These are phyloP conservation scores for Flammula alnicola DNA, from an alignment of 1,284 basidiomycete genomes.

Conservation along the genomic window DNA sequence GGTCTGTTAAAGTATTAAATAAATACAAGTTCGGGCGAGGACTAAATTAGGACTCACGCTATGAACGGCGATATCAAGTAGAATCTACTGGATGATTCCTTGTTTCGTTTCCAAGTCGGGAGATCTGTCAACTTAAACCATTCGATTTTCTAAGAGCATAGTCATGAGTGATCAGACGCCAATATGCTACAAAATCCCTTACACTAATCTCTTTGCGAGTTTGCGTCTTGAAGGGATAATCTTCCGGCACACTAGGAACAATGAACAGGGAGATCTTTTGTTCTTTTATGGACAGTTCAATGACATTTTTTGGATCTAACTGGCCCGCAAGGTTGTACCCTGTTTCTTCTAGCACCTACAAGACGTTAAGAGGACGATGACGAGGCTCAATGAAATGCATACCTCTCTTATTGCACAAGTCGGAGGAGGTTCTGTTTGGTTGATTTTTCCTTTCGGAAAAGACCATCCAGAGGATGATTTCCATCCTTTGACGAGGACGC, in stretches of 20 bases:
- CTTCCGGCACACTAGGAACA: slow-evolving; percentile 89
- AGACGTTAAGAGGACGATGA: neutral
- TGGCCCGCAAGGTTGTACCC: slow-evolving; percentile 84
- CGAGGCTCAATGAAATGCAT: slow-evolving; percentile 9
- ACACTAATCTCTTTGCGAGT: slow-evolving; percentile 99
- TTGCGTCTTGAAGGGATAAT: slow-evolving; percentile 89
- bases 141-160: slow-evolving; percentile 79
- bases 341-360: slow-evolving; percentile 90
- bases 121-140: slow-evolving; percentile 94
- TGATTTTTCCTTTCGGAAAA: slow-evolving; percentile 99
- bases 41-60: slow-evolving; percentile 53
- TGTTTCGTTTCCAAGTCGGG: slow-evolving; percentile 91
- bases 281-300: slow-evolving; percentile 90
- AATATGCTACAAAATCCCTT: slow-evolving; percentile 38
- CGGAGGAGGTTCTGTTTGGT: slow-evolving; percentile 85
- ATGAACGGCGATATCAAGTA: slow-evolving; percentile 98
- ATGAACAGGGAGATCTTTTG: slow-evolving; percentile 92
- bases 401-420: slow-evolving; percentile 93
- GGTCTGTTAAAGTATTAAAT: slow-evolving; percentile 44
- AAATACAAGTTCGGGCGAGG: slow-evolving; percentile 1
- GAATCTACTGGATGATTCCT: slow-evolving; percentile 79
- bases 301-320: slow-evolving; percentile 72
- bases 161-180: slow-evolving; percentile 18
- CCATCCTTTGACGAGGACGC: slow-evolving; percentile 96
- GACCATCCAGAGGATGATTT: slow-evolving; percentile 97